These are phyloP conservation scores for Solanum piurae DNA, from an alignment of 257 asterid species.

Conservation along the genomic window DNA sequence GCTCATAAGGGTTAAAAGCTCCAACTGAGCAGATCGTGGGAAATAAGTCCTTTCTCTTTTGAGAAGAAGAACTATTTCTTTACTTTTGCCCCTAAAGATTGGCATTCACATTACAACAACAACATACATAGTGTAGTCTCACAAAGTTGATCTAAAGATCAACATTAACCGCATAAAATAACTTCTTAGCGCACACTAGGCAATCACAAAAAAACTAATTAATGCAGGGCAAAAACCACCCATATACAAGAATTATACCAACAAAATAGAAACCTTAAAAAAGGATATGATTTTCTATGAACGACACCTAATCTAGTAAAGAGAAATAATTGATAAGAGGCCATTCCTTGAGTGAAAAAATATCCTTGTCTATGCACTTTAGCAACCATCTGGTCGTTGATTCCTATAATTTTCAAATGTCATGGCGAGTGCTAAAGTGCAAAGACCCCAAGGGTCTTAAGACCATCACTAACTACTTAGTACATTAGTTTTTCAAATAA, in stretches of 20 bases:
- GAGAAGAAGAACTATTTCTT: not conserved
- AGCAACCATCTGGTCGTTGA: not conserved
- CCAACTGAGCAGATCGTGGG: not conserved
- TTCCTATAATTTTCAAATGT: not conserved
- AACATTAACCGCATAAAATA: not conserved
- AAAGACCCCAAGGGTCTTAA: not conserved
- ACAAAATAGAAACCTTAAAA: not conserved
- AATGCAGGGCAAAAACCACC: not conserved
- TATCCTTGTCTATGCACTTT: not conserved
- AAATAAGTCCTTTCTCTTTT: not conserved
- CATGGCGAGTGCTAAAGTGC: not conserved
- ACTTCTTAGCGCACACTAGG: not conserved
- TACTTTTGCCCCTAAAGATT: not conserved
- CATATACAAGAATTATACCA: not conserved
- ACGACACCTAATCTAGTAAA: not conserved
- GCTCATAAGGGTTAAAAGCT: not conserved
- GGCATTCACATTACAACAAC: not conserved
- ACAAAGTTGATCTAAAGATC: not conserved
- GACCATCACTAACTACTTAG: not conserved
- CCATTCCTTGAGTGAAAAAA: not conserved
- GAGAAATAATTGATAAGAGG: not conserved
- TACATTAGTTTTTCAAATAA: not conserved
- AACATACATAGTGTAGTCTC: not conserved
- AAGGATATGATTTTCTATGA: not conserved
- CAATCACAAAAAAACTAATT: not conserved